Evolutionary conservation across 208 protist species (phyloP).

Genomic region (Tritrichomonas musculus): DNA sequence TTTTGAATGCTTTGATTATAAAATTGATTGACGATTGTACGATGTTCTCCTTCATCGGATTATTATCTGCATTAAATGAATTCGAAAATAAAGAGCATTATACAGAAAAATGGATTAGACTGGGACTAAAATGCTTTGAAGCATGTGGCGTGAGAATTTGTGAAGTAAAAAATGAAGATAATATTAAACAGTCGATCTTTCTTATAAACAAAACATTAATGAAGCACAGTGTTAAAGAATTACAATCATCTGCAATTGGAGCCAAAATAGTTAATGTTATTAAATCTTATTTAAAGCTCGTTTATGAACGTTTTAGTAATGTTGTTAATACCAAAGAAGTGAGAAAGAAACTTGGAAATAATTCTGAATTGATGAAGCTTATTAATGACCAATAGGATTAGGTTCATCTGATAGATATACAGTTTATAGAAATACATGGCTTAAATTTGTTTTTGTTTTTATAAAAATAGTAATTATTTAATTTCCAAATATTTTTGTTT

Average conservation of each 20-base stretch:
- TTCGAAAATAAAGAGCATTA: neutral
- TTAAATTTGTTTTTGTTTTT: too few species aligned
- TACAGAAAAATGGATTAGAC: slow-evolving; percentile 16
- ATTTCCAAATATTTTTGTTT: too few species aligned
- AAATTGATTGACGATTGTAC: neutral
- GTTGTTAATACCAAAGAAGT: neutral
- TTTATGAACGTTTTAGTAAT: neutral
- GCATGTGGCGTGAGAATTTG: neutral
- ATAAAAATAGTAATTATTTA: too few species aligned
- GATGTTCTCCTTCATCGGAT: neutral
- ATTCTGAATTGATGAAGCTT: too few species aligned
- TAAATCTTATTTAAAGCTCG: neutral
- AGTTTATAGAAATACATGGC: too few species aligned
- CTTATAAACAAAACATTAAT: neutral
- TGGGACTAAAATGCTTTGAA: neutral
- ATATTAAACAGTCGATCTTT: neutral
- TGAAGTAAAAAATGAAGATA: neutral
- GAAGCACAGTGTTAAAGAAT: neutral
- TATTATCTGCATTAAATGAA: neutral
- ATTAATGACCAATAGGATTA: too few species aligned
- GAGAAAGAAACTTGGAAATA: neutral
- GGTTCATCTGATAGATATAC: too few species aligned
- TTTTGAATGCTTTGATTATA: neutral
- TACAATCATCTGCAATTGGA: neutral
- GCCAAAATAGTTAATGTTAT: too few species aligned